A percentile compares a stretch with the other conserved stretches of the same genome.
These are phyloP conservation scores for Cytospora chrysosperma DNA, from an alignment of 2,329 filamentous ascomycete genomes.

Conservation along the genomic window DNA sequence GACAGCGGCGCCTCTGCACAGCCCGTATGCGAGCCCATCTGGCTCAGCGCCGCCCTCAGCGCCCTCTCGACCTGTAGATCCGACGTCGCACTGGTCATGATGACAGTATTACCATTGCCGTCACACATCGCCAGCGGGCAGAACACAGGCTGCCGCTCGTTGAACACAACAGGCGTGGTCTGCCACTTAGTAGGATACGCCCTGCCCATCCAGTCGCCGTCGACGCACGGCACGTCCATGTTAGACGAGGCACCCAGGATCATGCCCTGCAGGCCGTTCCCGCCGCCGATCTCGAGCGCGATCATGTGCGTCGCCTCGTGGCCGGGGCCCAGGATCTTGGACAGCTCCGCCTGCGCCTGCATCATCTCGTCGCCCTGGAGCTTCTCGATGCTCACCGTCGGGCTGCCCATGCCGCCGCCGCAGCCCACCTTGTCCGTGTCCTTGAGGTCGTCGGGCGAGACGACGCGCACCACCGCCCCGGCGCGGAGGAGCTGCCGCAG, in stretches of 20 bases:
- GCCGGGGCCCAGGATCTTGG: conserved; percentile 43
- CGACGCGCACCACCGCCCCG: conserved; percentile 50
- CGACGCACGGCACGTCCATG: conserved; percentile 51
- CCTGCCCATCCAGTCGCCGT: conserved; percentile 50
- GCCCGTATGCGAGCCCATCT: conserved; percentile 55
- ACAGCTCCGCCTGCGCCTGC: conserved; percentile 51
- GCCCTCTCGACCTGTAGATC: conserved; percentile 49
- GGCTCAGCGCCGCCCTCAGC: conserved; percentile 50
- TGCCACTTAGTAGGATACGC: conserved; percentile 57
- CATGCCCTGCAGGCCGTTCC: conserved; percentile 60
- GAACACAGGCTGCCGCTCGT: conserved; percentile 46
- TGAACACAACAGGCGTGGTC: conserved; percentile 53
- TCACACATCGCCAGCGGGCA: conserved; percentile 49
- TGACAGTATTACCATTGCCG: conserved; percentile 50
- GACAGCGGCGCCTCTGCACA: conserved; percentile 49
- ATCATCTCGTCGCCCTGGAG: conserved; percentile 56
- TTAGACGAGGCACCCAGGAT: conserved; percentile 53
- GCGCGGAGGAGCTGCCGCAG: conserved; percentile 50
- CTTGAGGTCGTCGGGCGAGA: conserved; percentile 49
- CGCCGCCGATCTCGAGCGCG: conserved; percentile 65
- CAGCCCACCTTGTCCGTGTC: conserved; percentile 54
- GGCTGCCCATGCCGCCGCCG: conserved; percentile 58
- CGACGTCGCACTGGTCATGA: conserved; percentile 48
- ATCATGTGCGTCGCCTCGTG: conserved; percentile 55
- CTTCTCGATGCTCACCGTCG: conserved; percentile 61